Conservation (phyloP, 2,329 filamentous ascomycete species). For the Huntiella moniliformis region DNA sequence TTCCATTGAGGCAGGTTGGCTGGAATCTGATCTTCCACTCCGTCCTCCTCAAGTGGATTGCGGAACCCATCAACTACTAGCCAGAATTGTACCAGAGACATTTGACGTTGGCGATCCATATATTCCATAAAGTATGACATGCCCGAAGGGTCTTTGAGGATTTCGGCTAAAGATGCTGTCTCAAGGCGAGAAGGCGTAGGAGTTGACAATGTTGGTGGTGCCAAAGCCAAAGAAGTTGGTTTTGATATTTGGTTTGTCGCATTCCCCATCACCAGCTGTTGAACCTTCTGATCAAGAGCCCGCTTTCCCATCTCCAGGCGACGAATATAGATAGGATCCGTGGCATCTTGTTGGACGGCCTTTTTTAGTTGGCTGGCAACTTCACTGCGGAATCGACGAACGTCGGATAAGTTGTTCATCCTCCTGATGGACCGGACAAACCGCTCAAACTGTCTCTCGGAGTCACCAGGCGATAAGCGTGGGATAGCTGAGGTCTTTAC, state of each 20-base stretch:
- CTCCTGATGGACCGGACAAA: conserved; percentile 81
- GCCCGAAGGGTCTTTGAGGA: conserved; percentile 77
- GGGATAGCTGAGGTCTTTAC: conserved; percentile 54
- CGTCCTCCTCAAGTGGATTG: conserved; percentile 73
- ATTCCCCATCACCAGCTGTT: conserved; percentile 41
- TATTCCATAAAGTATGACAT: conserved; percentile 99
- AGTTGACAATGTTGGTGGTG: conserved; percentile 14
- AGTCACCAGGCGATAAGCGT: conserved; percentile 61
- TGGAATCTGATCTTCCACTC: conserved; percentile 36
- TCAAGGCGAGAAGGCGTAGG: conserved; percentile 43
- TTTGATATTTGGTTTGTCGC: conserved; percentile 35
- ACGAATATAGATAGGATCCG: conserved; percentile 73
- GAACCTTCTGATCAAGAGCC: conserved; percentile 75
- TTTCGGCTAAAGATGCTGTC: conserved; percentile 58
- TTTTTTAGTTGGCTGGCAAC: conserved; percentile 80
- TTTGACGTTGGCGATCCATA: conserved; percentile 79
- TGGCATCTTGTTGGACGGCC: conserved; percentile 57
- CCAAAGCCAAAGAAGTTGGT: neutral
- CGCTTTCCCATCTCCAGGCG: conserved; percentile 83
- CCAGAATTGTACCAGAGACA: conserved; percentile 93
- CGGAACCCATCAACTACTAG: conserved; percentile 92
- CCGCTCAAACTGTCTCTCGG: conserved; percentile 81
- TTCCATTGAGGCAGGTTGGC: conserved; percentile 51
- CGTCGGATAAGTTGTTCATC: conserved; percentile 81
- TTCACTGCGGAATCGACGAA: conserved; percentile 77